Percentiles rank a stretch among this genome's conserved stretches.
phyloP scores from a whole-genome alignment of 345 rosid genomes.

The Arabidopsis arenosa region DNA sequence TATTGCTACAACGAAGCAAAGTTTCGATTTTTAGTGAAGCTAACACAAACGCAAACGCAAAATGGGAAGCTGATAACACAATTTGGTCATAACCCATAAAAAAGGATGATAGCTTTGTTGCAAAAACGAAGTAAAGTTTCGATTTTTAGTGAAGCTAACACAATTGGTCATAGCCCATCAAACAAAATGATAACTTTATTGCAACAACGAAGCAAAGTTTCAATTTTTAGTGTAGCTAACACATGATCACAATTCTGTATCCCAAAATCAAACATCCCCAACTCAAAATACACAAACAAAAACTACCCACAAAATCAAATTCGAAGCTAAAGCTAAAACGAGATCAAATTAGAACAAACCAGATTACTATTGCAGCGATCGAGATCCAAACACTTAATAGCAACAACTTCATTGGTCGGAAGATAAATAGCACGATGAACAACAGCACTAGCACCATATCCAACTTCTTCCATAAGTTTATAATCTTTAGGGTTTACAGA shows the following conservation, averaged over 20 bases:
- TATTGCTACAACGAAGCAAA: neutral
- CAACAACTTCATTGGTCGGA: slow-evolving; percentile 80
- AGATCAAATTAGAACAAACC: slow-evolving; percentile 51
- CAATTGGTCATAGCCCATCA: neutral
- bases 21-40: neutral
- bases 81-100: too few relatives aligned
- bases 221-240: neutral
- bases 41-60: too few relatives aligned
- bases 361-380: slow-evolving; percentile 96
- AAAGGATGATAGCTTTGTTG: too few relatives aligned
- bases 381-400: slow-evolving; percentile 97
- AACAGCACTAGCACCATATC: slow-evolving; percentile 94
- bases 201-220: neutral
- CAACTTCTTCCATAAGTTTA: slow-evolving; percentile 88
- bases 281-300: neutral
- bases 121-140: too few relatives aligned
- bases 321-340: neutral
- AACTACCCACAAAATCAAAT: neutral
- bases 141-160: too few relatives aligned
- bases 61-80: too few relatives aligned
- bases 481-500: slow-evolving; percentile 78
- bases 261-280: neutral
- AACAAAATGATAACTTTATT: neutral
- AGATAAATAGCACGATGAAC: slow-evolving; percentile 91
- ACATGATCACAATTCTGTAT: neutral